Conservation (phyloP, 441 rosid species). For the Croton setiger region DNA sequence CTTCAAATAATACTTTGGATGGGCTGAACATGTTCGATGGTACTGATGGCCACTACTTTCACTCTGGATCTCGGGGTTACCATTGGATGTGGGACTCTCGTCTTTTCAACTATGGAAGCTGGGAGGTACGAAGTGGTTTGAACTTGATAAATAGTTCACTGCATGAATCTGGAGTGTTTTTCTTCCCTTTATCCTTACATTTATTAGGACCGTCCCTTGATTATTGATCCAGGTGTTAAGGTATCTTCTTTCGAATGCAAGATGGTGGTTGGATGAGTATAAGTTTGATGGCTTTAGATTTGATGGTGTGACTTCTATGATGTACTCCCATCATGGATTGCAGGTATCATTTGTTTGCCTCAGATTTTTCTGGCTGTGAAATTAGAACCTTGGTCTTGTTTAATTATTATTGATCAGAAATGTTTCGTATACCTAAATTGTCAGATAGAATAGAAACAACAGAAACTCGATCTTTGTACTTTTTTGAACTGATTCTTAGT, state of each 20-base stretch:
- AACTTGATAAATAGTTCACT: background rate
- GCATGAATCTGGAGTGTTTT: background rate
- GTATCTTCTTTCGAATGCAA: conserved; percentile 91
- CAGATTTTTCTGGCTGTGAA: conserved; percentile 2
- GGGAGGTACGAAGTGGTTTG: conserved; percentile 70
- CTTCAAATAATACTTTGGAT: conserved; percentile 88
- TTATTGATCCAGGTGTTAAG: conserved; percentile 64
- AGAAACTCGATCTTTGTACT: no score
- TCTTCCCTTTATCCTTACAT: background rate
- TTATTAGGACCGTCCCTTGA: conserved; percentile 17
- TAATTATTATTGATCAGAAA: background rate
- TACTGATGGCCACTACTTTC: conserved; percentile 92
- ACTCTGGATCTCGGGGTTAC: conserved; percentile 80
- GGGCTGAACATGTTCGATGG: conserved; percentile 98
- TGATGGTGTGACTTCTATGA: conserved; percentile 99
- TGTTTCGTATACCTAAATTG: background rate
- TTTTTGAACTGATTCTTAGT: conserved; percentile 1
- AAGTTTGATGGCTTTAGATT: conserved; percentile 98
- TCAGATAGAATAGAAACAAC: background rate
- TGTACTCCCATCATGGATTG: conserved; percentile 97
- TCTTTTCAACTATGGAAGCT: conserved; percentile 94
- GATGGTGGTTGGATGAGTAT: conserved; percentile 99
- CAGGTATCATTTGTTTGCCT: conserved; percentile 40
- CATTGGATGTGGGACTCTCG: conserved; percentile 99
- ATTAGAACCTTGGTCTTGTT: background rate